These are phyloP conservation scores for Digitaria exilis DNA, from an alignment of 202 grass and related monocot species.

Conservation along the genomic window DNA sequence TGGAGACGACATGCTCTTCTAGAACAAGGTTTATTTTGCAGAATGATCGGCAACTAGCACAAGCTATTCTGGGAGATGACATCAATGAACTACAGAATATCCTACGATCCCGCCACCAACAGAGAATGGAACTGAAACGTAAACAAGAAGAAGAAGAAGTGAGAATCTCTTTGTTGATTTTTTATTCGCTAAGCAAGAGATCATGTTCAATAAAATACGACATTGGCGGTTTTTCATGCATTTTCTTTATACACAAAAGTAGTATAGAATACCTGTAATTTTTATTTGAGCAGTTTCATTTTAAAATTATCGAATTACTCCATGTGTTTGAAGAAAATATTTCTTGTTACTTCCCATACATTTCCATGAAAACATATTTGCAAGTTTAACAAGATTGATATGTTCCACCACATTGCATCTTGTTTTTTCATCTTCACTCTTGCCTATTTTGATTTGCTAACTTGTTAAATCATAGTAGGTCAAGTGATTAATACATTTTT, in stretches of 20 bases:
- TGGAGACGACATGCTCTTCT: conserved; percentile 7
- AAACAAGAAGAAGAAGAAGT: conserved; percentile 97
- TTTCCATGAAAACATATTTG: background rate
- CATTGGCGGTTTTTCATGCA: background rate
- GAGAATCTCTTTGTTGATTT: conserved; percentile 49
- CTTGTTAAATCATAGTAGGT: conserved; percentile 25
- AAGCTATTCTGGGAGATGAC: conserved; percentile 86
- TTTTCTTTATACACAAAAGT: background rate
- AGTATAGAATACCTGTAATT: background rate
- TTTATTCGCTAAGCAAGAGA: background rate
- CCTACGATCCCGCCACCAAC: conserved; percentile 69
- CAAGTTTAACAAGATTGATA: conserved; percentile 1
- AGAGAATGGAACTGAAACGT: conserved; percentile 60
- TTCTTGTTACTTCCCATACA: conserved; percentile 6
- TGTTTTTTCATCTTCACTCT: conserved; percentile 5
- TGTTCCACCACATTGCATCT: background rate
- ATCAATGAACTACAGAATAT: conserved; percentile 76
- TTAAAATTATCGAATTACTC: background rate
- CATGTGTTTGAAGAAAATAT: conserved; percentile 8
- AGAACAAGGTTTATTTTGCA: conserved; percentile 45
- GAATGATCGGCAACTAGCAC: conserved; percentile 88
- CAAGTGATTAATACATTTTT: conserved; percentile 24
- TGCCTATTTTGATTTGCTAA: background rate
- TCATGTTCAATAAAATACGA: conserved; percentile 12
- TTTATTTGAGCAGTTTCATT: conserved; percentile 1